A percentile compares a stretch with the other conserved stretches of the same genome.
Conservation (phyloP, 306 rosid genomes). For the Oemleria cerasiformis region DNA sequence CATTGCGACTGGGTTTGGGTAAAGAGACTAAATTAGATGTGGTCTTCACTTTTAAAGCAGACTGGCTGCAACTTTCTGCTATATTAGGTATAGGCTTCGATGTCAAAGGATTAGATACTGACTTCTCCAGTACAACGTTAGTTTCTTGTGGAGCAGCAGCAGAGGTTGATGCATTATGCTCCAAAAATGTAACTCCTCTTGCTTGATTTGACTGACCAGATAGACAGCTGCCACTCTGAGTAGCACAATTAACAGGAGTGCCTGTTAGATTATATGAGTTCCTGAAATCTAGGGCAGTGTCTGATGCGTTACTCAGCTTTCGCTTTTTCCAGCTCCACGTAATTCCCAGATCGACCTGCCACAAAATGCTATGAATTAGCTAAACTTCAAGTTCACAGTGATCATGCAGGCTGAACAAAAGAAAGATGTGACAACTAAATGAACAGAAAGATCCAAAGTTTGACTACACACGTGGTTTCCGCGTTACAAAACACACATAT, state of each 20-base stretch:
- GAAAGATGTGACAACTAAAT: background rate
- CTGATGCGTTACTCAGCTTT: constrained; percentile 13
- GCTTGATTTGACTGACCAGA: constrained; percentile 16
- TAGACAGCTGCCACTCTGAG: constrained; percentile 22
- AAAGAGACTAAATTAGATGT: constrained; percentile 6
- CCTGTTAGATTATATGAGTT: background rate
- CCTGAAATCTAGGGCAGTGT: background rate
- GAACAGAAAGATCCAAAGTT: background rate
- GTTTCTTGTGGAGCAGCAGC: constrained; percentile 4
- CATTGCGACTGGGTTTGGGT: constrained; percentile 4
- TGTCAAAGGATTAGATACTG: constrained; percentile 11
- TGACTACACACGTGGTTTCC: background rate
- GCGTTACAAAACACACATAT: background rate
- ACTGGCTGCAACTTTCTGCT: constrained; percentile 7
- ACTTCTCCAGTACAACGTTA: background rate
- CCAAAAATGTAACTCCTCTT: background rate
- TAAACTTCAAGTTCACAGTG: background rate
- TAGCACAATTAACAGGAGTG: constrained; percentile 6
- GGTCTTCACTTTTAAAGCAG: constrained; percentile 4
- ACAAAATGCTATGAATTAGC: constrained; percentile 6
- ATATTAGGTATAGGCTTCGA: background rate
- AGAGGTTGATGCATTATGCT: constrained; percentile 10
- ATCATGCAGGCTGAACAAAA: constrained; percentile 9
- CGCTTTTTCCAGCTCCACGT: constrained; percentile 38
- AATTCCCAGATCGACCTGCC: constrained; percentile 36